Conservation (phyloP, 768 basidiomycete genomes). For the Auriculariales sp. region DNA sequence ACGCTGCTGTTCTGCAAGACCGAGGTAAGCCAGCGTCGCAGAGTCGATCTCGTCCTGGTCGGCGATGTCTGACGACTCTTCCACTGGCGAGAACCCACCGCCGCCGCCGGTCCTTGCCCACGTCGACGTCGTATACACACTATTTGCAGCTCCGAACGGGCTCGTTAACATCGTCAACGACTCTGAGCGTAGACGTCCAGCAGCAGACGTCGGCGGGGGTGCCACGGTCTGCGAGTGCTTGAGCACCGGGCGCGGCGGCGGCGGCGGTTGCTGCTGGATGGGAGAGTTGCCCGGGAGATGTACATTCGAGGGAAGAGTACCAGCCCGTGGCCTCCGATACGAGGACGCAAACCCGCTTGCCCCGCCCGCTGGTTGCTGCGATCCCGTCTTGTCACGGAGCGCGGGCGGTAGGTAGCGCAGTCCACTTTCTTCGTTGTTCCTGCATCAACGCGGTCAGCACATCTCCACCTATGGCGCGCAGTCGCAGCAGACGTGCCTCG, state of each 20-base stretch:
- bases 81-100: conserved; percentile 16
- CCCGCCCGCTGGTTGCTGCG: neutral
- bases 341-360: neutral
- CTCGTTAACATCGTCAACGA: conserved; percentile 76
- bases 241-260: conserved; percentile 46
- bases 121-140: conserved; percentile 80
- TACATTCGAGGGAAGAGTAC: conserved; percentile 92
- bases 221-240: conserved; percentile 67
- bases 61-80: conserved; percentile 32
- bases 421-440: no score
- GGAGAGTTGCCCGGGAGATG: conserved; percentile 48
- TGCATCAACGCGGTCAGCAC: no score
- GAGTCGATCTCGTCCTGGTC: conserved; percentile 72
- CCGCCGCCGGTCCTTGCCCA: conserved; percentile 62
- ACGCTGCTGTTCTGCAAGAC: conserved; percentile 68
- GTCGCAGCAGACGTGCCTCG: no score
- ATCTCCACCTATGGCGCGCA: no score
- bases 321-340: conserved; percentile 90
- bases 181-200: conserved; percentile 74
- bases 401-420: neutral
- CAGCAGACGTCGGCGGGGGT: conserved; percentile 35
- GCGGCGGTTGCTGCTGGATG: conserved; percentile 27
- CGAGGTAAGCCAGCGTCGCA: conserved; percentile 89
- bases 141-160: conserved; percentile 63
- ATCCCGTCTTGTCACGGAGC: neutral